Percentiles rank a stretch among this genome's conserved stretches.
Conservation (phyloP, 768 basidiomycete genomes). For the Boletus rubroflammeus region DNA sequence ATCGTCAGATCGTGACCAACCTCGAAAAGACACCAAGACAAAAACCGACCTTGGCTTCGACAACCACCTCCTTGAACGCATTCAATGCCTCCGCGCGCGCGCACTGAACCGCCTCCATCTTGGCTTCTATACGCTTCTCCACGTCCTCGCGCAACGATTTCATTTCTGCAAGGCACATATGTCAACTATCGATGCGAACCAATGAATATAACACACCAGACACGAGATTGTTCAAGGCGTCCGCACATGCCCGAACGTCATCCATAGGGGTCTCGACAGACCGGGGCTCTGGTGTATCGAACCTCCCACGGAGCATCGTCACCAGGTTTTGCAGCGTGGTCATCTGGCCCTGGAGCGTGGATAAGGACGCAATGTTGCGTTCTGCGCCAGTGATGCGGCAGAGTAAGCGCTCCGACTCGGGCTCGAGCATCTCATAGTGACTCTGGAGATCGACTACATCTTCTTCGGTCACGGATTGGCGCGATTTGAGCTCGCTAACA, state of each 20-base stretch:
- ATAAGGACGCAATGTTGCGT: constrained; percentile 31
- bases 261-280: constrained; percentile 9
- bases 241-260: constrained; percentile 31
- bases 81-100: constrained; percentile 39
- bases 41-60: constrained; percentile 31
- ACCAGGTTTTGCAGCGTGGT: constrained; percentile 16
- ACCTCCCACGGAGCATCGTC: constrained; percentile 16
- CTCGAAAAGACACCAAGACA: constrained; percentile 9
- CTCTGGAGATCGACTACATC: constrained; percentile 33
- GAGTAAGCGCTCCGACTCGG: constrained; percentile 30
- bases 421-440: constrained; percentile 39
- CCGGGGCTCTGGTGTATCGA: constrained; percentile 17
- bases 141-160: constrained; percentile 39
- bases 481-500: constrained; percentile 19
- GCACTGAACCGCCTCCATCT: constrained; percentile 42
- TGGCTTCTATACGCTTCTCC: constrained; percentile 43
- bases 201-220: constrained; percentile 34
- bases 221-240: constrained; percentile 38
- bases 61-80: constrained; percentile 34
- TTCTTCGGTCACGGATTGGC: constrained; percentile 26
- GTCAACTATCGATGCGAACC: not conserved
- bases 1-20: constrained; percentile 24
- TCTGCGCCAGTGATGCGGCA: constrained; percentile 27
- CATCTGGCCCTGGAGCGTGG: constrained; percentile 27
- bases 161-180: constrained; percentile 37